Percentiles rank a stretch among this genome's conserved stretches.
Conservation (phyloP, 768 basidiomycete species). For the Lentinula guzmanii region DNA sequence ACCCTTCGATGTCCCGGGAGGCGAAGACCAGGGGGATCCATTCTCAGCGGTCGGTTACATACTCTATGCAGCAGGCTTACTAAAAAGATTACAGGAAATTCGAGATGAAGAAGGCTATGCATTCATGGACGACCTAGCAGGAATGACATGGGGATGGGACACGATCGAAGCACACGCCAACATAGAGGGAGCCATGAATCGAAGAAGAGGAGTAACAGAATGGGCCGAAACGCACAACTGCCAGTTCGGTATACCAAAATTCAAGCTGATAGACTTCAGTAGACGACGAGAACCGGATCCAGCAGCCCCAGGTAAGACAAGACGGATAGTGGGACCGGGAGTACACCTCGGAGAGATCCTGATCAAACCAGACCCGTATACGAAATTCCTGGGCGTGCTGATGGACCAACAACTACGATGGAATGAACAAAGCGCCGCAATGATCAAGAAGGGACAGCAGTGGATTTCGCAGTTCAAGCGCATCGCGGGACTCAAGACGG, state of each 20-base stretch:
- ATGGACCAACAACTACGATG: conserved; percentile 6
- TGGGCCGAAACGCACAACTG: background rate
- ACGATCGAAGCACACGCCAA: conserved; percentile 6
- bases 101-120: conserved; percentile 3
- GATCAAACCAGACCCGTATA: conserved; percentile 4
- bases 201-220: background rate
- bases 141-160: conserved; percentile 3
- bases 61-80: no score
- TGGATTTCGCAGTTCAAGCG: conserved; percentile 5
- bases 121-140: conserved; percentile 15
- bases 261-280: background rate
- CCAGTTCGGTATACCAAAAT: no score
- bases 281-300: conserved; percentile 3
- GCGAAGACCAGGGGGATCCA: conserved; percentile 21
- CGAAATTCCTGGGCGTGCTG: no score
- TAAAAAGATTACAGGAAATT: conserved; percentile 8
- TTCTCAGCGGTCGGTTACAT: conserved; percentile 18
- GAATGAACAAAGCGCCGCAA: conserved; percentile 8
- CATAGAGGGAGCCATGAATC: conserved; percentile 11
- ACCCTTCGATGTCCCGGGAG: conserved; percentile 10
- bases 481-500: background rate
- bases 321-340: background rate
- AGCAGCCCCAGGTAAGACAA: background rate
- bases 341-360: no score
- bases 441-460: conserved; percentile 8